These are phyloP conservation scores for Cicer arietinum DNA, from an alignment of 306 rosid genomes.

Conservation along the genomic window DNA sequence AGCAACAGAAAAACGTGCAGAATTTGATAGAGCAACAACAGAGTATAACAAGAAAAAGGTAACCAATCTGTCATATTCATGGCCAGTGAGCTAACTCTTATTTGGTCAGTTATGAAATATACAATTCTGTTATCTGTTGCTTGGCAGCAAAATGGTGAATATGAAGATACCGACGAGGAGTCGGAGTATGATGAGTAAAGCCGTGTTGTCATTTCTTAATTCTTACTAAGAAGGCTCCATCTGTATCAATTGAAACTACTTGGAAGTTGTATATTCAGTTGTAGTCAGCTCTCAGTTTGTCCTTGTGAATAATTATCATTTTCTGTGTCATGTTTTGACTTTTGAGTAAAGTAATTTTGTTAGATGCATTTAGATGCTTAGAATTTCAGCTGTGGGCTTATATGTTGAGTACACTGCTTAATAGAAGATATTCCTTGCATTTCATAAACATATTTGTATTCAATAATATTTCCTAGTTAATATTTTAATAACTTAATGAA, in stretches of 20 bases:
- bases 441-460: no score
- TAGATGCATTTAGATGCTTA: slow-evolving; percentile 42
- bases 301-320: slow-evolving; percentile 42
- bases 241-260: slow-evolving; percentile 32
- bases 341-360: slow-evolving; percentile 43
- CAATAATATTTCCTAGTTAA: no score
- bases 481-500: no score
- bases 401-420: slow-evolving; percentile 1
- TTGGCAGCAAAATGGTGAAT: slow-evolving; percentile 79
- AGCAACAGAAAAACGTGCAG: slow-evolving; percentile 90
- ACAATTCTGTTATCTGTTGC: slow-evolving; percentile 30
- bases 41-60: slow-evolving; percentile 81
- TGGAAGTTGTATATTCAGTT: slow-evolving; percentile 50
- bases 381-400: slow-evolving; percentile 35
- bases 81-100: slow-evolving; percentile 20
- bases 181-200: slow-evolving; percentile 59
- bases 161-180: slow-evolving; percentile 63
- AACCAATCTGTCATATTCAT: slow-evolving; percentile 34
- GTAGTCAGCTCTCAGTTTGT: slow-evolving; percentile 29
- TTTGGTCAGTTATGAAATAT: slow-evolving; percentile 18
- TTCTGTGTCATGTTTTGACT: background rate
- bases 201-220: slow-evolving; percentile 21
- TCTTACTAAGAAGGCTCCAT: slow-evolving; percentile 21
- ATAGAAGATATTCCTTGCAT: background rate
- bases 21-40: slow-evolving; percentile 74